These are phyloP conservation scores for Tulasnella calospora DNA, from an alignment of 768 basidiomycete species.

Conservation along the genomic window DNA sequence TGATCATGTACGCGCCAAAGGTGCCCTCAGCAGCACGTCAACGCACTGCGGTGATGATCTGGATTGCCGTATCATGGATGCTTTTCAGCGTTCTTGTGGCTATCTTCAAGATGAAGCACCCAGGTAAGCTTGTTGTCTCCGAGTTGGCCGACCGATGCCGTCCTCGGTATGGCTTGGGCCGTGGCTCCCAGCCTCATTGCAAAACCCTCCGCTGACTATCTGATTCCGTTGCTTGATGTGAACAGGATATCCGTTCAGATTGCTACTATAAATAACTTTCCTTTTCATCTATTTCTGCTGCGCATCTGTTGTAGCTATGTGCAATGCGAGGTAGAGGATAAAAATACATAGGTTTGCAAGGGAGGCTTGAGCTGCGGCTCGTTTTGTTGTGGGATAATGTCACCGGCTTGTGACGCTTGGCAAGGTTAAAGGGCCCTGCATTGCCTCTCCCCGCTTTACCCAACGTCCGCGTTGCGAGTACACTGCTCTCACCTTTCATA, in stretches of 20 bases:
- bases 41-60: constrained; percentile 81
- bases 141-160: background rate
- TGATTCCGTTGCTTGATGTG: background rate
- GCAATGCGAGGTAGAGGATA: background rate
- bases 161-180: background rate
- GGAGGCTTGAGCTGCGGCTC: background rate
- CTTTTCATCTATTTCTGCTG: background rate
- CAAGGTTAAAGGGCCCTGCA: too few relatives aligned
- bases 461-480: too few relatives aligned
- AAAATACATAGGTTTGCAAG: background rate
- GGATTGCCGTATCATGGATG: constrained; percentile 74
- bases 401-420: too few relatives aligned
- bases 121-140: constrained; percentile 46
- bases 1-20: constrained; percentile 65
- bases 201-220: background rate
- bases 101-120: constrained; percentile 86
- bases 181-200: background rate
- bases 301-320: background rate
- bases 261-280: constrained; percentile 36
- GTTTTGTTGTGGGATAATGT: background rate
- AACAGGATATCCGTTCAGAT: constrained; percentile 43
- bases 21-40: constrained; percentile 69
- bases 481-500: too few relatives aligned
- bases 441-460: too few relatives aligned
- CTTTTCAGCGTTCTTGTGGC: constrained; percentile 83